phyloP scores from a whole-genome alignment of 2,329 filamentous ascomycete species.

The Macrophomina phaseolina region DNA sequence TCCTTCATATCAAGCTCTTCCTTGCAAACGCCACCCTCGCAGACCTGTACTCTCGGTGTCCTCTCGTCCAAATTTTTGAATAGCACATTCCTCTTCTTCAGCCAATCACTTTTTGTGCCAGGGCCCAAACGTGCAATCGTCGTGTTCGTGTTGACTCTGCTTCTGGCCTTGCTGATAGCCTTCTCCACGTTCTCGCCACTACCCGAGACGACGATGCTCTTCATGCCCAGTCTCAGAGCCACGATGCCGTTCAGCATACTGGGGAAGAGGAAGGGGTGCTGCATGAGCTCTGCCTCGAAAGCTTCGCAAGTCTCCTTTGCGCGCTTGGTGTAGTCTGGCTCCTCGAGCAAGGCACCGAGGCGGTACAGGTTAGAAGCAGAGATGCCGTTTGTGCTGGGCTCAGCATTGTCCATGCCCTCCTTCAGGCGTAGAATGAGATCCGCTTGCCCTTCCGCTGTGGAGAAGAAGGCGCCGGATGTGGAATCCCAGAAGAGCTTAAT shows the following conservation, averaged over 20 bases:
- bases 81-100: conserved; percentile 56
- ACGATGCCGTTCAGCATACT: conserved; percentile 80
- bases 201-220: conserved; percentile 62
- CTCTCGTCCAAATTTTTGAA: conserved; percentile 50
- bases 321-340: conserved; percentile 66
- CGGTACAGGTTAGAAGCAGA: conserved; percentile 88
- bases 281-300: conserved; percentile 89
- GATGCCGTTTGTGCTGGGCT: conserved; percentile 87
- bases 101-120: conserved; percentile 51
- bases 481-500: conserved; percentile 78
- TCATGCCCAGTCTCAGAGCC: conserved; percentile 72
- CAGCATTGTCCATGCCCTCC: conserved; percentile 91
- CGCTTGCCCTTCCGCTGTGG: conserved; percentile 65
- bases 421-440: conserved; percentile 86
- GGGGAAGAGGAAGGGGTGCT: conserved; percentile 91
- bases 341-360: conserved; percentile 71
- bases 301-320: conserved; percentile 79
- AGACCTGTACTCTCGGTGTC: conserved; percentile 44
- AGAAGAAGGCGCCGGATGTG: conserved; percentile 70
- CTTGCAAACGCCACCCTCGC: conserved; percentile 49
- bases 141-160: conserved; percentile 42
- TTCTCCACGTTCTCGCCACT: conserved; percentile 46
- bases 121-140: conserved; percentile 32
- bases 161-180: conserved; percentile 49
- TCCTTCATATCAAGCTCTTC: conserved; percentile 46